A percentile compares a stretch with the other conserved stretches of the same genome.
Evolutionary conservation across 2,329 filamentous ascomycete species (phyloP).

Genomic region (Ceratocystiopsis brevicomis): DNA sequence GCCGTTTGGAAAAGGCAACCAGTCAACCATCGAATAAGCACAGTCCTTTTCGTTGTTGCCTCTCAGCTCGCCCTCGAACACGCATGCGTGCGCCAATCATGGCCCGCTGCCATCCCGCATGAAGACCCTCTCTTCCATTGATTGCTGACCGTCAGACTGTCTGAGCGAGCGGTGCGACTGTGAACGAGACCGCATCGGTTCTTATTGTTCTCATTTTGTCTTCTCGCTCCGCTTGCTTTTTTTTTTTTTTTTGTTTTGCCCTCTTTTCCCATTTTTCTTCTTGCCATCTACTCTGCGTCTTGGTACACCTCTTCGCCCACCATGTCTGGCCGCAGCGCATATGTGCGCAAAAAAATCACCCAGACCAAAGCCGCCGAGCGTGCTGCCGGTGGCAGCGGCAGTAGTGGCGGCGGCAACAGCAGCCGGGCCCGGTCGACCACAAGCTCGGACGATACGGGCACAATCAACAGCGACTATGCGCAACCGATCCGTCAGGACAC

Average conservation of each 20-base stretch:
- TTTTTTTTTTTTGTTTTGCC: neutral
- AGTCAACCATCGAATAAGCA: too few relatives aligned
- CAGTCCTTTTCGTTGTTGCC: too few relatives aligned
- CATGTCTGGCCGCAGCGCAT: conserved; percentile 40
- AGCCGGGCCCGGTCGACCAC: conserved; percentile 19
- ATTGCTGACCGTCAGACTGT: too few relatives aligned
- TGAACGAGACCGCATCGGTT: conserved; percentile 13
- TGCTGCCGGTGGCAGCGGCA: neutral
- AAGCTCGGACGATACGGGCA: conserved; percentile 22
- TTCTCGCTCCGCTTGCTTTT: neutral
- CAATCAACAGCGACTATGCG: conserved; percentile 19
- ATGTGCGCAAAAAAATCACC: conserved; percentile 39
- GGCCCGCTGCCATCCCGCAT: too few relatives aligned
- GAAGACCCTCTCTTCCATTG: too few relatives aligned
- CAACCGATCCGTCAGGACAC: conserved; percentile 20
- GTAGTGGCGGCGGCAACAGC: too few relatives aligned
- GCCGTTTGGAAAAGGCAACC: too few relatives aligned
- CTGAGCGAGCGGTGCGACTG: conserved; percentile 14
- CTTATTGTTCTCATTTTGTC: neutral
- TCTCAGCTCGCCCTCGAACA: too few relatives aligned
- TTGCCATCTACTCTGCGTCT: neutral
- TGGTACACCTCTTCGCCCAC: neutral
- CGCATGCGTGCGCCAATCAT: too few relatives aligned
- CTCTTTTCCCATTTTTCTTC: neutral
- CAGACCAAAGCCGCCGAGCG: conserved; percentile 22